Conservation (phyloP, 1,139 yeast species). For the Kodamaea fungicola region DNA sequence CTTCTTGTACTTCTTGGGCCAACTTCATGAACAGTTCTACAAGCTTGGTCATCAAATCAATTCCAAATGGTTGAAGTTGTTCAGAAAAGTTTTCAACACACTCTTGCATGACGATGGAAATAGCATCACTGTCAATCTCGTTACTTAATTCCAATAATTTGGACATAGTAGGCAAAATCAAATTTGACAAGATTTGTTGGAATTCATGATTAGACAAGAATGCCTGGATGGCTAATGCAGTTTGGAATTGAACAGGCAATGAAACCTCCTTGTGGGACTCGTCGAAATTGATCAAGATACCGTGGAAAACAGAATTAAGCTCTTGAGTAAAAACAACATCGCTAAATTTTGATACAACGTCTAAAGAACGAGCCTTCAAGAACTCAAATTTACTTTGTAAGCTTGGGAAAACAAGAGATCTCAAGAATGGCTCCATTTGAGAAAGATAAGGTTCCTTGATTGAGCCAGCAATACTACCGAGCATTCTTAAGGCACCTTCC, state of each 20-base stretch:
- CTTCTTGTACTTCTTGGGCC: constrained; percentile 65
- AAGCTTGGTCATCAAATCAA: constrained; percentile 75
- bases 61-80: constrained; percentile 91
- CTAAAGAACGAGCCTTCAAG: constrained; percentile 81
- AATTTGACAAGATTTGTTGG: constrained; percentile 60
- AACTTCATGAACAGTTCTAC: constrained; percentile 77
- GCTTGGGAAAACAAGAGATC: constrained; percentile 66
- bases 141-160: constrained; percentile 71
- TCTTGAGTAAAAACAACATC: constrained; percentile 53
- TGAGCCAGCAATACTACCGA: constrained; percentile 67
- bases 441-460: constrained; percentile 59
- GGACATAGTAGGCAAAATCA: constrained; percentile 81
- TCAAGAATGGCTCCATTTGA: constrained; percentile 70
- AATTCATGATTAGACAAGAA: constrained; percentile 65
- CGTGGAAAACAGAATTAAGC: constrained; percentile 57
- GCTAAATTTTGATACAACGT: constrained; percentile 68
- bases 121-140: constrained; percentile 81
- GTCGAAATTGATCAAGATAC: constrained; percentile 60
- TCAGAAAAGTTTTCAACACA: constrained; percentile 86
- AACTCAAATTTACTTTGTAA: constrained; percentile 66
- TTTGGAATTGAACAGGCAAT: constrained; percentile 79
- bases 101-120: constrained; percentile 92
- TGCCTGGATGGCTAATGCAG: constrained; percentile 83
- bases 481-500: constrained; percentile 77
- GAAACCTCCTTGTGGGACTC: constrained; percentile 34